Percentiles rank a stretch among this genome's conserved stretches.
Evolutionary conservation across 169 alveolate species (phyloP).

Genomic region (Babesia bigemina): DNA sequence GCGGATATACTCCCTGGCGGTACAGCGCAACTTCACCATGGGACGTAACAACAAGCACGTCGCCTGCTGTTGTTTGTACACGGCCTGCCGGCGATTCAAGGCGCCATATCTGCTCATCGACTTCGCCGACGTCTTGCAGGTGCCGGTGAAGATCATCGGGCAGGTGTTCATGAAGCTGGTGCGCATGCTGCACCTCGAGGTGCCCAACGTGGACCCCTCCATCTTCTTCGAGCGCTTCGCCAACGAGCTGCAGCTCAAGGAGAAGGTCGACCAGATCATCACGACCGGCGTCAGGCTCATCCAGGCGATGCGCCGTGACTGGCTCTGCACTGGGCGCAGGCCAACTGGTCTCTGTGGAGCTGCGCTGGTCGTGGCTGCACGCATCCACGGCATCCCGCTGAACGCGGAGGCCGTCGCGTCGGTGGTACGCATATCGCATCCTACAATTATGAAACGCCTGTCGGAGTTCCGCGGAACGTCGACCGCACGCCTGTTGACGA

Average conservation of each 20-base stretch:
- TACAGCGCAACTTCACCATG: constrained; percentile 91
- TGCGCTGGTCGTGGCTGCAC: constrained; percentile 96
- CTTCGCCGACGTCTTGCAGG: constrained; percentile 90
- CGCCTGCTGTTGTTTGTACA: constrained; percentile 93
- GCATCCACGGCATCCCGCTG: constrained; percentile 91
- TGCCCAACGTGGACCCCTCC: constrained; percentile 95
- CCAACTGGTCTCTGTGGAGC: constrained; percentile 99
- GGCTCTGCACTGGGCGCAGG: constrained; percentile 98
- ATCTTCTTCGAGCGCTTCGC: constrained; percentile 95
- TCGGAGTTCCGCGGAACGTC: constrained; percentile 92
- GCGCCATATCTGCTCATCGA: constrained; percentile 93
- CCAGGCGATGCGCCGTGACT: constrained; percentile 96
- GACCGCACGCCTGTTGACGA: constrained; percentile 89
- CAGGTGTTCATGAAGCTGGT: constrained; percentile 89
- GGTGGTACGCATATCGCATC: constrained; percentile 92
- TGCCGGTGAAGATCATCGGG: constrained; percentile 88
- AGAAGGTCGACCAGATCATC: constrained; percentile 89
- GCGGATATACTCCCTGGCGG: constrained; percentile 90
- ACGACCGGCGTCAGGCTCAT: constrained; percentile 94
- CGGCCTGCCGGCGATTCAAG: constrained; percentile 91
- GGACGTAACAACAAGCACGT: constrained; percentile 92
- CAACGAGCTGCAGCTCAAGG: constrained; percentile 90
- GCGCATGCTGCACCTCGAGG: constrained; percentile 85
- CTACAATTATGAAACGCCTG: constrained; percentile 92
- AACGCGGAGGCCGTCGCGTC: constrained; percentile 88